Base-by-base conservation (phyloP, 1,139 yeast genomes). In the Hanseniaspora gamundiae region DNA sequence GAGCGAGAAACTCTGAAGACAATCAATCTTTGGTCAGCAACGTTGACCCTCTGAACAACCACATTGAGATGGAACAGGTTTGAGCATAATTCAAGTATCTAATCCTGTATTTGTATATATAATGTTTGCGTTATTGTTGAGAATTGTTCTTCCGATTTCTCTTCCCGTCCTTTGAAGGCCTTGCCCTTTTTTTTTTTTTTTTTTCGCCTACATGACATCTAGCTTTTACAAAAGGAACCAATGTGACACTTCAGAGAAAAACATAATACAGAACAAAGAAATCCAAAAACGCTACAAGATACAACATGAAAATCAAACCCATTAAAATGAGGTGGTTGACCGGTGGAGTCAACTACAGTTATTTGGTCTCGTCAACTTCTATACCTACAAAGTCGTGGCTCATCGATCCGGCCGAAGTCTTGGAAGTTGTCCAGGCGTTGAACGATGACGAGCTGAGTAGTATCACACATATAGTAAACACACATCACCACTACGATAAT, bases 401-500 rank as follows among this genome's bases (percentile, higher is more conserved):
- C 36, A 81, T 91, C 51, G 99, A 91, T 56, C 94, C 97, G 2
- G 97, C 98, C 0, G 85, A 80, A 53, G 86, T 93, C 0, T 64
- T 69, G 7, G 94, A 82, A 45, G 70, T 69, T 2, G 45, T 69
- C 24, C 63, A 69, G 28, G 59, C 61, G 42, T 56, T 71, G 47
- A 56, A 59, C 22, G 48, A 57, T 2, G 44, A 53, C 13, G 70
- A 68, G 29, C 59, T 62, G 41, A 53, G 66, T 16, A 65, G 70
- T 30, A 65, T 88, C 47, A 70, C 70, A 42, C 87, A 91, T 1
- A 81, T 91, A 49, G 94, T 85, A 45, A 91, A 91, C 61, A 91
- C 98, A 1, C 98, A 91, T 58, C 97, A 93, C 60, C 98, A 91
- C 60, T 75, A 78, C 55, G 99, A 91, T 59, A 98, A 91, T 63